Evolutionary conservation across 257 asterid species (phyloP).

Genomic region (Solanum neorickii): DNA sequence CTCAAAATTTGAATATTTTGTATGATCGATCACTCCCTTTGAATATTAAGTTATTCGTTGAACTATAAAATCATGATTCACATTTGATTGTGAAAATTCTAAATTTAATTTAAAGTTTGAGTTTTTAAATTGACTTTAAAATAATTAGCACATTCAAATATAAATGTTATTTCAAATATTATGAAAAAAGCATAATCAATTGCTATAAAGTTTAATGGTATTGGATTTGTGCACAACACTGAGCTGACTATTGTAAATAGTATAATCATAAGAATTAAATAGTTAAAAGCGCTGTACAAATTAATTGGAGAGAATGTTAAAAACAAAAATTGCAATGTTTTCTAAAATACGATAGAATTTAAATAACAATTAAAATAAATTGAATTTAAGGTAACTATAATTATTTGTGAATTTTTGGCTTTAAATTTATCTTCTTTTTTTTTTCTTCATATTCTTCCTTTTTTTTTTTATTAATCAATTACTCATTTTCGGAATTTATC

Average conservation of each 20-base stretch:
- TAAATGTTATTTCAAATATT: not conserved
- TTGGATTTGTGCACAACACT: not conserved
- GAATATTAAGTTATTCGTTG: too few species aligned
- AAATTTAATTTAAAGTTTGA: too few species aligned
- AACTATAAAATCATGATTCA: not conserved
- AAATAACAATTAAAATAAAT: rapidly evolving
- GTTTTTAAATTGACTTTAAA: not conserved
- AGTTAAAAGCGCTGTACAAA: not conserved
- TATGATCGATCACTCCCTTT: not conserved
- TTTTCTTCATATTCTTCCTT: too few species aligned
- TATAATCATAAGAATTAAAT: too few species aligned
- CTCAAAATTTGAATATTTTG: not conserved
- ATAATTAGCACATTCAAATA: not conserved
- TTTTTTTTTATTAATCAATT: too few species aligned
- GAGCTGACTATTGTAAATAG: too few species aligned
- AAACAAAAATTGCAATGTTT: not conserved
- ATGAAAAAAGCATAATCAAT: too few species aligned
- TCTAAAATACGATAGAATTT: too few species aligned
- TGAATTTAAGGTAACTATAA: too few species aligned
- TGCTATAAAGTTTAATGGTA: not conserved
- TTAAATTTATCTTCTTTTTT: too few species aligned
- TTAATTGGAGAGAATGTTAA: not conserved
- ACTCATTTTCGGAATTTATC: too few species aligned
- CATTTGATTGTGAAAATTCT: not conserved
- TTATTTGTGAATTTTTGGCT: too few species aligned